Evolutionary conservation across 2,329 filamentous ascomycete species (phyloP).

Genomic region (Coniochaeta sp.): DNA sequence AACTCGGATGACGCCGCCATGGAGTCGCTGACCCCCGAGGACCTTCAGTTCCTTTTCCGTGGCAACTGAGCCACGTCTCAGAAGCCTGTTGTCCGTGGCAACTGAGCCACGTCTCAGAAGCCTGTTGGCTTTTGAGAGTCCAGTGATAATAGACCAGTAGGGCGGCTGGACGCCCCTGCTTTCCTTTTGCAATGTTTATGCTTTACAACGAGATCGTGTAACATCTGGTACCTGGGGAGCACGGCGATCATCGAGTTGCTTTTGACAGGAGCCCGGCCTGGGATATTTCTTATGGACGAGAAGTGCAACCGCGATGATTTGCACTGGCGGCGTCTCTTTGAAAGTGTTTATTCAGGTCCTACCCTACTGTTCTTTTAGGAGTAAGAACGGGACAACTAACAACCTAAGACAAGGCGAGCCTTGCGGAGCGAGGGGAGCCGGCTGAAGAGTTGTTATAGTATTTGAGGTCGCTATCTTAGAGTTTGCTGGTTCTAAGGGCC

Average conservation of each 20-base stretch:
- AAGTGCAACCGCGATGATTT: background rate
- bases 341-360: background rate
- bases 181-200: background rate
- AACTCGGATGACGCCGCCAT: constrained; percentile 88
- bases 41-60: constrained; percentile 95
- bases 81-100: constrained; percentile 53
- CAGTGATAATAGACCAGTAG: background rate
- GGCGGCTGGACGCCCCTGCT: background rate
- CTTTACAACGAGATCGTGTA: background rate
- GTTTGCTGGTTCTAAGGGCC: no score
- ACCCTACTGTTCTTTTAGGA: background rate
- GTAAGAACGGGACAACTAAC: no score
- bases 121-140: background rate
- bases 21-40: constrained; percentile 82
- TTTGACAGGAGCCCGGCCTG: background rate
- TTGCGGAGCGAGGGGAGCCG: no score
- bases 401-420: no score
- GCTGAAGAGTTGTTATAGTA: no score
- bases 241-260: background rate
- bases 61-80: constrained; percentile 32
- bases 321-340: background rate
- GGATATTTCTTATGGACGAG: no score
- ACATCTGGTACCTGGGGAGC: background rate
- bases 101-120: background rate
- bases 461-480: no score